phyloP scores from a whole-genome alignment of 441 rosid genomes.

The Euphorbia celastroides region DNA sequence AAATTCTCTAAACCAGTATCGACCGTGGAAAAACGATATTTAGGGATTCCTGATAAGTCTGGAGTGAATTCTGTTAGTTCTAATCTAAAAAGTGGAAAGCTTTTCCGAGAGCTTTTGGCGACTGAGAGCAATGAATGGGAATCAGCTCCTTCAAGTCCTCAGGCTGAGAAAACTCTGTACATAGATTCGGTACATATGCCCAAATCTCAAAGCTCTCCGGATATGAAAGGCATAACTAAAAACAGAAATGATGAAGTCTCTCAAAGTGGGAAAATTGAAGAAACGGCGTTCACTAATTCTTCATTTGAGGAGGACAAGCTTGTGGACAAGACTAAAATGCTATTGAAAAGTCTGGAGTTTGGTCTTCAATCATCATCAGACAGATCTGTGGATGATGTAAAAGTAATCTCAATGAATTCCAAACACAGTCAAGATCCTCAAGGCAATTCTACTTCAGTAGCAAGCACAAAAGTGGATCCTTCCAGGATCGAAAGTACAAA shows the following conservation, averaged over 20 bases:
- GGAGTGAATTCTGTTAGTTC: slow-evolving; percentile 13
- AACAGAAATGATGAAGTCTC: slow-evolving; percentile 14
- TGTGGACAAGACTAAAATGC: slow-evolving; percentile 24
- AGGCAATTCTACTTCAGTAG: slow-evolving; percentile 17
- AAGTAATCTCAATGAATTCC: slow-evolving; percentile 8
- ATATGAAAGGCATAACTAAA: slow-evolving; percentile 19
- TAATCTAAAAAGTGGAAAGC: slow-evolving; percentile 23
- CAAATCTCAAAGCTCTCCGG: slow-evolving; percentile 27
- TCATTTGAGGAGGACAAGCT: slow-evolving; percentile 25
- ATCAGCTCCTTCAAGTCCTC: slow-evolving; percentile 30
- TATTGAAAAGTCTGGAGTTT: slow-evolving; percentile 21
- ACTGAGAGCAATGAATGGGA: slow-evolving; percentile 38
- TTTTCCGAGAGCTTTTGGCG: slow-evolving; percentile 53
- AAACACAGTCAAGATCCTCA: slow-evolving; percentile 18
- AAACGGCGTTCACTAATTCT: slow-evolving; percentile 23
- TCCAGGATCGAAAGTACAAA: slow-evolving; percentile 15
- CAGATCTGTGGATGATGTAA: slow-evolving; percentile 16
- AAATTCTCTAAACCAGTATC: slow-evolving; percentile 11
- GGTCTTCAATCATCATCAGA: slow-evolving; percentile 21
- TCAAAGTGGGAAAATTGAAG: slow-evolving; percentile 20
- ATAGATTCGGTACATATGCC: slow-evolving; percentile 52
- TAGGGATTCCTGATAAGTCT: slow-evolving; percentile 21
- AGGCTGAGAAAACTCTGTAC: slow-evolving; percentile 71
- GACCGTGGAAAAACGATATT: slow-evolving; percentile 16
- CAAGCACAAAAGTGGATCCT: slow-evolving; percentile 22